These are phyloP conservation scores for Berberis vulgaris DNA, from an alignment of 164 flowering plant genomes.

Conservation along the genomic window DNA sequence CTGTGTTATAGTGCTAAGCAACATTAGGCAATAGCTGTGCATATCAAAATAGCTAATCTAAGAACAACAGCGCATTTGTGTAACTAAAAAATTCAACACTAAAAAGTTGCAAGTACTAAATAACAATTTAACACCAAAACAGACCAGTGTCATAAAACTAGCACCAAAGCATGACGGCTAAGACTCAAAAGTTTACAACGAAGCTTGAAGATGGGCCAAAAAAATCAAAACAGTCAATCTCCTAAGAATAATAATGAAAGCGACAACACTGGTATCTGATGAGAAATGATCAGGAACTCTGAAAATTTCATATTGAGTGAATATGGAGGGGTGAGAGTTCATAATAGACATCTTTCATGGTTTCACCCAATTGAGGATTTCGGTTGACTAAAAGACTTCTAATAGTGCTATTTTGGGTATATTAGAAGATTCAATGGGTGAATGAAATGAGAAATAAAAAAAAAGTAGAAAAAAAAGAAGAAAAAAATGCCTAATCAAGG, in stretches of 20 bases:
- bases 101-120: no score
- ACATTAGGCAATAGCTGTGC: no score
- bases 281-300: neutral
- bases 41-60: no score
- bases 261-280: neutral
- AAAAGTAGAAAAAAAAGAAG: neutral
- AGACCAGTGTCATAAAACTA: no score
- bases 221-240: neutral
- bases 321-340: neutral
- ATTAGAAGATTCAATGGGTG: no score
- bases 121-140: no score
- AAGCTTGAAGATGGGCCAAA: neutral
- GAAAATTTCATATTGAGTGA: no score
- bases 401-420: no score
- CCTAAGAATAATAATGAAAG: no score
- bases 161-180: neutral
- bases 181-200: neutral
- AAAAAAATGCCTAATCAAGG: neutral
- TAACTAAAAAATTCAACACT: no score
- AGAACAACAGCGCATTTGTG: no score
- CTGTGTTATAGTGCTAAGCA: neutral
- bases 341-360: neutral
- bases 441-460: no score
- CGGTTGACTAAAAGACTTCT: neutral
- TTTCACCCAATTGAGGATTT: neutral